phyloP scores from a whole-genome alignment of 208 protist species.

The Trypanosoma mega region DNA sequence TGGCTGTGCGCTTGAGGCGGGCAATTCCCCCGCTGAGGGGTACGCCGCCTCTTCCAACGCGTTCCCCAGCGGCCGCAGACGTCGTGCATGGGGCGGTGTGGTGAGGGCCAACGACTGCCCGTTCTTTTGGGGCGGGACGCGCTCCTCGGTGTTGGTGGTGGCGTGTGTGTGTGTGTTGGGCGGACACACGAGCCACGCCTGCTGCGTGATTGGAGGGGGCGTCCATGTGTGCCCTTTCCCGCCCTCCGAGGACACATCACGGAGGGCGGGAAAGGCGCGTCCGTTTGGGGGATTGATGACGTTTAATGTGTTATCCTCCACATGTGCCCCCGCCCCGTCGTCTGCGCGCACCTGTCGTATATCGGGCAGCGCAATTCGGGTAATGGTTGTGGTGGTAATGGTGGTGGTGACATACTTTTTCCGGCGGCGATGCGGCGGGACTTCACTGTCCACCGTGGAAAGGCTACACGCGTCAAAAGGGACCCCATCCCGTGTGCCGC shows the following conservation, averaged over 20 bases:
- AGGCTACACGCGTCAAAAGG: conserved; percentile 17
- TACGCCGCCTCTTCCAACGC: conserved; percentile 8
- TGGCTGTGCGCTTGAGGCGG: background rate
- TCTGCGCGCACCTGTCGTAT: conserved; percentile 41
- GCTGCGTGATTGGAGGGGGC: too few species aligned
- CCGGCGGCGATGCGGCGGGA: conserved; percentile 31
- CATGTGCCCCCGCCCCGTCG: conserved; percentile 23
- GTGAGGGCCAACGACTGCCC: too few species aligned
- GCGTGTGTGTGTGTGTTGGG: too few species aligned
- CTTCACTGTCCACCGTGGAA: conserved; percentile 18
- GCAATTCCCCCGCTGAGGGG: background rate
- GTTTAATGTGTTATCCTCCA: conserved; percentile 12
- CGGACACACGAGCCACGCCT: too few species aligned
- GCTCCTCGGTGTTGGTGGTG: too few species aligned
- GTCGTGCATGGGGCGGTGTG: too few species aligned
- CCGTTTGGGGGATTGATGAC: too few species aligned
- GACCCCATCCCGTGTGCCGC: conserved; percentile 37
- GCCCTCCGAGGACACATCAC: too few species aligned
- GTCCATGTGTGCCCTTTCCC: too few species aligned
- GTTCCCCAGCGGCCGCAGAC: too few species aligned
- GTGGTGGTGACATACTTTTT: conserved; percentile 77
- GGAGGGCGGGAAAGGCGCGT: too few species aligned
- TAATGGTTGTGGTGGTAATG: conserved; percentile 69
- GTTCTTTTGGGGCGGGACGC: too few species aligned
- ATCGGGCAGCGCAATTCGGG: conserved; percentile 55